Evolutionary conservation across 2,329 filamentous ascomycete species (phyloP).

Genomic region (Cadophora luteo-olivacea): DNA sequence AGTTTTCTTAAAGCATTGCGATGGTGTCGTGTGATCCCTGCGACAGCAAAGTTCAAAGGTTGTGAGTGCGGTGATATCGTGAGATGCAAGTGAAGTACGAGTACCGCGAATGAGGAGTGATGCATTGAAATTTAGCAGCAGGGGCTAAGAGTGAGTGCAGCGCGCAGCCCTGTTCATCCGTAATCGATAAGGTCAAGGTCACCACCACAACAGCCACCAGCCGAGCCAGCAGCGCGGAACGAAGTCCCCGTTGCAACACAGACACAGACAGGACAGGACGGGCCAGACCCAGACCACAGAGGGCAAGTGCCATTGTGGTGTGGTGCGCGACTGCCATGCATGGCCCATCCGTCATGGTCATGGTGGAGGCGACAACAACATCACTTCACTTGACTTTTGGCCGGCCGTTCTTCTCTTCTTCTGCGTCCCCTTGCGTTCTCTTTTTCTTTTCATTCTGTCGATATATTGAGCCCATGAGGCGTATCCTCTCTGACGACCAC

Average conservation of each 20-base stretch:
- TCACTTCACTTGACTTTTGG: neutral
- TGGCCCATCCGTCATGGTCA: neutral
- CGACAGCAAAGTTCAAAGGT: neutral
- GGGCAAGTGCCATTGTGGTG: neutral
- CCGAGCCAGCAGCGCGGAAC: neutral
- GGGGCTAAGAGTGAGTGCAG: neutral
- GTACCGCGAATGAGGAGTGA: neutral
- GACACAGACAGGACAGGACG: neutral
- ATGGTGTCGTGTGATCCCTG: neutral
- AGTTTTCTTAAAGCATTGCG: slow-evolving; percentile 35
- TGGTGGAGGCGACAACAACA: neutral
- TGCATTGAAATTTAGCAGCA: slow-evolving; percentile 2
- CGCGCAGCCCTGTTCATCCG: neutral
- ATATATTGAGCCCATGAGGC: neutral
- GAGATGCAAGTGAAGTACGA: neutral
- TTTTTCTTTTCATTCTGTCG: neutral
- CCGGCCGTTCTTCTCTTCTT: neutral
- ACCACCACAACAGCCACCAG: neutral
- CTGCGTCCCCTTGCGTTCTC: neutral
- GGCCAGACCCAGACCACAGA: neutral
- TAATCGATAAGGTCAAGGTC: slow-evolving; percentile 17
- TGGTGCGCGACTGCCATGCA: neutral
- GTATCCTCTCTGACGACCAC: neutral
- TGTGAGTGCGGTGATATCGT: neutral
- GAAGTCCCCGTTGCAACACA: neutral